Evolutionary conservation across 768 basidiomycete genomes (phyloP).

Genomic region (Boletus vinaceobasis): DNA sequence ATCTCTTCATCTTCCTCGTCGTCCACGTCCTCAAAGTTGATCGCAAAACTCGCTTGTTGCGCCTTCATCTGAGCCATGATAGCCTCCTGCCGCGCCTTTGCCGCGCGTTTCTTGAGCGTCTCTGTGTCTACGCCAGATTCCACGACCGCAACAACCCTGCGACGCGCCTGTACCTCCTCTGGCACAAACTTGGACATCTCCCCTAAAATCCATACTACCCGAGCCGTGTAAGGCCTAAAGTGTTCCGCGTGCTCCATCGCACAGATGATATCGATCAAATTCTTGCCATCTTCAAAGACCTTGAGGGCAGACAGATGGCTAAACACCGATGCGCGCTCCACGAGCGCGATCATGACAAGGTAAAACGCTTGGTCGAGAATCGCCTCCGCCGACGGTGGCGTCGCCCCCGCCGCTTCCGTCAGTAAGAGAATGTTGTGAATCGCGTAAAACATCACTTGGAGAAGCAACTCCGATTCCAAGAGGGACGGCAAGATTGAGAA

Average conservation of each 20-base stretch:
- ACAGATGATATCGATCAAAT: constrained; percentile 70
- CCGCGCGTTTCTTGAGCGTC: constrained; percentile 77
- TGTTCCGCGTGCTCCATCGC: constrained; percentile 73
- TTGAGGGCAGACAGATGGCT: constrained; percentile 53
- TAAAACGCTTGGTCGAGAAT: constrained; percentile 88
- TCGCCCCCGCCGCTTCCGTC: constrained; percentile 54
- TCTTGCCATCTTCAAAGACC: constrained; percentile 56
- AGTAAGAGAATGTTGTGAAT: constrained; percentile 69
- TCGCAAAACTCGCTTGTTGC: constrained; percentile 83
- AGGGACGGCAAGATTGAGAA: constrained; percentile 62
- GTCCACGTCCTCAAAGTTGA: constrained; percentile 73
- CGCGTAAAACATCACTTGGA: constrained; percentile 82
- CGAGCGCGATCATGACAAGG: constrained; percentile 78
- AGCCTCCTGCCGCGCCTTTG: constrained; percentile 85
- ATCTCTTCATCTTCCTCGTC: constrained; percentile 58
- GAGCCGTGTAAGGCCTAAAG: constrained; percentile 66
- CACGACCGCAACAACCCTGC: constrained; percentile 40
- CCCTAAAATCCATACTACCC: constrained; percentile 73
- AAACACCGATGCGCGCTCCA: constrained; percentile 66
- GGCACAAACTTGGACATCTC: constrained; percentile 55
- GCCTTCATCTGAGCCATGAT: constrained; percentile 96
- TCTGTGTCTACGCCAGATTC: constrained; percentile 47
- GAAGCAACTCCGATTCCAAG: constrained; percentile 66
- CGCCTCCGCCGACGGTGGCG: constrained; percentile 80
- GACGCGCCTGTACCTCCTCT: constrained; percentile 50